Evolutionary conservation across 495 filamentous ascomycete species (phyloP), one percentile per base, ranked within the genome.

Genomic region (Aspergillus ellipticus): DNA sequence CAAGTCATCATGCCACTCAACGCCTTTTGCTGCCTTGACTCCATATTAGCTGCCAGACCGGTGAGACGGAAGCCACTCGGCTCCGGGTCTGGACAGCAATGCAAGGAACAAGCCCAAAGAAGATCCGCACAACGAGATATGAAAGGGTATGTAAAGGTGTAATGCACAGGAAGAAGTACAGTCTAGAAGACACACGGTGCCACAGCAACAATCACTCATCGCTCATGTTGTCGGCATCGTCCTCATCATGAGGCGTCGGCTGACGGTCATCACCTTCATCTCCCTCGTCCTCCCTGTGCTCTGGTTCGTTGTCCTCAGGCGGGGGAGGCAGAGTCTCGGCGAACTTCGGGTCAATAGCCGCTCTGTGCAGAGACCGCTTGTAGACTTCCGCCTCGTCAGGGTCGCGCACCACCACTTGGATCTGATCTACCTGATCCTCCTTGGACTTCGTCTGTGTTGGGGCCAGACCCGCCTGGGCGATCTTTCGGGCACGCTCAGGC

Each of bases 361-460:
- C 72, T 16, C 75, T 63, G 60, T 79, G 70, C 24, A 70, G 57
- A 35, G 66, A 60, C 21, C 79, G 72, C 59, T 77, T 83, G 58
- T 76, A 79, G 13, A 69, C 57, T 56, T 85, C 82, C 0, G 71
- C 74, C 54, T 79, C 80, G 10, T 77, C 74, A 6, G 82, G 78
- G 35, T 85, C 80, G 24, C 77, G 71, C 22, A 84, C 71, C 15
- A 67, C 65, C 13, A 85, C 64, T 55, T 85, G 76, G 39, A 87
- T 70, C 56, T 79, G 73, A 57, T 86, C 82, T 22, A 84, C 68
- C 55, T 79, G 74, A 24, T 80, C 73, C 33, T 75, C 73, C 51
- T 68, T 68, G 11, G 63, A 58, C 56, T 73, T 65, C 1, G 66
- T 65, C 0, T 60, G 63, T 10, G 65, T 71, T 41, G 74, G 74